These are phyloP conservation scores for Panellus pusillus DNA, from an alignment of 768 basidiomycete genomes.

Conservation along the genomic window DNA sequence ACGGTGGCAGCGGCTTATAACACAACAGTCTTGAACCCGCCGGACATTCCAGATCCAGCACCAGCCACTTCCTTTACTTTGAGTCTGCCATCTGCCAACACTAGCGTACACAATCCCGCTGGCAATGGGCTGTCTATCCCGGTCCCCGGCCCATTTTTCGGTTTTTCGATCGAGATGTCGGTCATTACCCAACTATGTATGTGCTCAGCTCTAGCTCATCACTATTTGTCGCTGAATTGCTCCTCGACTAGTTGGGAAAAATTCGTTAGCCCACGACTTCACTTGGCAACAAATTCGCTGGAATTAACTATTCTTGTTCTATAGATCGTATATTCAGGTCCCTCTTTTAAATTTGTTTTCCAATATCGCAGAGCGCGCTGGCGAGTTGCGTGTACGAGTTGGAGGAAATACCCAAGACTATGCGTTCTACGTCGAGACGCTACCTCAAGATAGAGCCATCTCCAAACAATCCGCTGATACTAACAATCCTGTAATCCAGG, in stretches of 20 bases:
- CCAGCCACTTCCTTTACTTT: conserved; percentile 25
- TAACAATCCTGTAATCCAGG: conserved; percentile 29
- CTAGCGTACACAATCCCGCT: conserved; percentile 2
- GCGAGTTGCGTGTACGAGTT: conserved; percentile 48
- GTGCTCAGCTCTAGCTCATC: conserved; percentile 8
- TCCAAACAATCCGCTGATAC: conserved; percentile 36
- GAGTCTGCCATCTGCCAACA: conserved; percentile 18
- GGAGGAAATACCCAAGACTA: conserved; percentile 64
- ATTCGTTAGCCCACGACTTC: conserved; percentile 9
- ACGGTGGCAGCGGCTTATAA: conserved; percentile 32
- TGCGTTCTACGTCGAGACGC: conserved; percentile 35
- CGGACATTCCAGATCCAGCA: conserved; percentile 24
- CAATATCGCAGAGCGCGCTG: conserved; percentile 51
- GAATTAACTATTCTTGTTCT: neutral
- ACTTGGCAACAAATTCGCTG: no score
- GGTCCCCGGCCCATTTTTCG: conserved; percentile 41
- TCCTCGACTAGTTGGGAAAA: conserved; percentile 16
- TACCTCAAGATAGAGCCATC: conserved; percentile 35
- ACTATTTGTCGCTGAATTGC: neutral
- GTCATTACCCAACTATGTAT: conserved; percentile 39
- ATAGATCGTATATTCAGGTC: conserved; percentile 15
- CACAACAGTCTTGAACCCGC: conserved; percentile 28
- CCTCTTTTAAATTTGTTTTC: conserved; percentile 23
- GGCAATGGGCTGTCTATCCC: conserved; percentile 28
- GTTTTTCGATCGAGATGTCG: conserved; percentile 45